Percentiles rank a stretch among this genome's conserved stretches.
Evolutionary conservation across 192 early-diverging fungal species (phyloP).

Genomic region (Neocallimastix lanati): DNA sequence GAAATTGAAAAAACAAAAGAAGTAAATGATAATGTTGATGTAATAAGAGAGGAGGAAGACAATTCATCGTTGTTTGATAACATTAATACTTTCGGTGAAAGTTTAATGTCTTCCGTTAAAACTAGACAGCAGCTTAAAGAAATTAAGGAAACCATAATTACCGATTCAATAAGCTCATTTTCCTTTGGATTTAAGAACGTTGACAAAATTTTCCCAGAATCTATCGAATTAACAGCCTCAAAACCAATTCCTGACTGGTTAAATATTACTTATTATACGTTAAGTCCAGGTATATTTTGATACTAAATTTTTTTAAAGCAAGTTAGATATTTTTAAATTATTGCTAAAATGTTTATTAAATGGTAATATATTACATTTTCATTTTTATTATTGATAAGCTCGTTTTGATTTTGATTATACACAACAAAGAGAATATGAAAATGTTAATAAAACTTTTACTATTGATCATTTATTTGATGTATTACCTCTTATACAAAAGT

Average conservation of each 20-base stretch:
- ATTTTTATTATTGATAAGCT: too few species aligned
- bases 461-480: not conserved
- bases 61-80: not conserved
- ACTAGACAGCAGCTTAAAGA: not conserved
- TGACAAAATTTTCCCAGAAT: not conserved
- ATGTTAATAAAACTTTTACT: not conserved
- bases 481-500: not conserved
- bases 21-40: not conserved
- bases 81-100: not conserved
- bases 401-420: not conserved
- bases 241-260: not conserved
- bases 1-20: not conserved
- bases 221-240: not conserved
- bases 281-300: not conserved
- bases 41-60: not conserved
- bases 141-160: not conserved
- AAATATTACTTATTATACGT: not conserved
- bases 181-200: not conserved
- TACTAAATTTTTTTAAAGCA: too few species aligned
- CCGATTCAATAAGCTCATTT: not conserved
- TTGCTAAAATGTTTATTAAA: too few species aligned
- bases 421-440: not conserved
- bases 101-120: not conserved
- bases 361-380: too few species aligned
- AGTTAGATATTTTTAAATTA: too few species aligned